phyloP scores from a whole-genome alignment of 169 alveolate genomes.

The Plasmodium berghei region DNA sequence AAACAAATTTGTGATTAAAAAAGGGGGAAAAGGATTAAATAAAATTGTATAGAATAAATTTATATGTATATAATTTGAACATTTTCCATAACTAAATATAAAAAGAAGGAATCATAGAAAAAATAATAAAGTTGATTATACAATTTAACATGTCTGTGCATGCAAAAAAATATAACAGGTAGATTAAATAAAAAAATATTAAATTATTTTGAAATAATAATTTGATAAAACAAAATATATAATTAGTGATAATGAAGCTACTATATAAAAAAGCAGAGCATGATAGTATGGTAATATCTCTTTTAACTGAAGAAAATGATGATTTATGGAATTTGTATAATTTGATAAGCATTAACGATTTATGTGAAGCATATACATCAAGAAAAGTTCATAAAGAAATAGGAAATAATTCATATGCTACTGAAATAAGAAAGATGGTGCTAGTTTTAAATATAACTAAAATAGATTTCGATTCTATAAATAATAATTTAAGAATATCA shows the following conservation, averaged over 20 bases:
- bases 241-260: conserved; percentile 26
- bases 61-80: too few relatives aligned
- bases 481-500: conserved; percentile 80
- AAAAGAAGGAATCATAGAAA: too few relatives aligned
- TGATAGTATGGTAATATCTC: conserved; percentile 19
- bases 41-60: too few relatives aligned
- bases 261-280: conserved; percentile 28
- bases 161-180: too few relatives aligned
- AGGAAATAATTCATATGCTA: conserved; percentile 58
- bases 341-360: conserved; percentile 78
- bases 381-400: conserved; percentile 64
- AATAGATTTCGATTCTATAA: conserved; percentile 79
- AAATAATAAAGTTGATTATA: too few relatives aligned
- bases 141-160: too few relatives aligned
- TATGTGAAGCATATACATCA: conserved; percentile 79
- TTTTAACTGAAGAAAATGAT: conserved; percentile 80
- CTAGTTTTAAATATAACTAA: conserved; percentile 27
- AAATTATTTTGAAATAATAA: too few relatives aligned
- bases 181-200: too few relatives aligned
- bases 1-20: too few relatives aligned
- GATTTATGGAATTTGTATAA: conserved; percentile 85
- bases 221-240: too few relatives aligned
- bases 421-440: conserved; percentile 44
- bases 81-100: too few relatives aligned
- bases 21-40: too few relatives aligned